phyloP scores from a whole-genome alignment of 2,329 filamentous ascomycete species.

The Calonectria crousiana region DNA sequence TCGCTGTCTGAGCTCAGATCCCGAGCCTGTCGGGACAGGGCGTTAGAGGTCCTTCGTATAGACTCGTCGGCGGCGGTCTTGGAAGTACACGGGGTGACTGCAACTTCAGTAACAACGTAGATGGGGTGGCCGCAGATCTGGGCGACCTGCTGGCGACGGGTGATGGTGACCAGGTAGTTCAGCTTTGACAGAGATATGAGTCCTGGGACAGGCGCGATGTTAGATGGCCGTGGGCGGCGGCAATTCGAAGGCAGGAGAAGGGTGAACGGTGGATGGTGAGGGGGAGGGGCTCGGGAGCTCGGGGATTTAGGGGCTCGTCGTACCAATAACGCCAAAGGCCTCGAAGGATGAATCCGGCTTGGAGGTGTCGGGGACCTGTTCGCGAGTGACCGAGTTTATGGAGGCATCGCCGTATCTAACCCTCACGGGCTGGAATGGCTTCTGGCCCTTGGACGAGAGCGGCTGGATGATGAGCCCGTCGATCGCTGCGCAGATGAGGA shows the following conservation, averaged over 20 bases:
- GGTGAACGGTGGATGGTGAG: neutral
- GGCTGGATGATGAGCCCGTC: constrained; percentile 88
- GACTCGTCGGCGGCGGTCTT: constrained; percentile 79
- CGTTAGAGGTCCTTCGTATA: constrained; percentile 70
- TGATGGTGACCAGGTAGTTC: constrained; percentile 89
- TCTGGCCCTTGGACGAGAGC: constrained; percentile 70
- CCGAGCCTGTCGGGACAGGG: constrained; percentile 54
- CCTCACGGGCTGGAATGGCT: constrained; percentile 68
- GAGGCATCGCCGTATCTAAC: constrained; percentile 76
- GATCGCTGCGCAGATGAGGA: constrained; percentile 82
- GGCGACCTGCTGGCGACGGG: constrained; percentile 87
- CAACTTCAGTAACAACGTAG: constrained; percentile 89
- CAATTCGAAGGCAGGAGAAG: neutral
- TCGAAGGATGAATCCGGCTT: constrained; percentile 65
- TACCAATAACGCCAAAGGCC: constrained; percentile 71
- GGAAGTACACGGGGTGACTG: constrained; percentile 88
- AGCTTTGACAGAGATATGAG: constrained; percentile 84
- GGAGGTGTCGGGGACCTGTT: constrained; percentile 59
- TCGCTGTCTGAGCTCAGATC: constrained; percentile 58
- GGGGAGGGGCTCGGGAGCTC: constrained; percentile 17
- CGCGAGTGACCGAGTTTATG: constrained; percentile 58
- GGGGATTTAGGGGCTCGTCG: constrained; percentile 26
- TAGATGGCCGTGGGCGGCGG: constrained; percentile 14
- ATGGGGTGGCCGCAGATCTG: constrained; percentile 85
- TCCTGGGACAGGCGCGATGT: constrained; percentile 63